Percentiles rank a stretch among this genome's conserved stretches.
These are phyloP conservation scores for Pinus taeda DNA, from an alignment of 75 land plant species.

Conservation along the genomic window DNA sequence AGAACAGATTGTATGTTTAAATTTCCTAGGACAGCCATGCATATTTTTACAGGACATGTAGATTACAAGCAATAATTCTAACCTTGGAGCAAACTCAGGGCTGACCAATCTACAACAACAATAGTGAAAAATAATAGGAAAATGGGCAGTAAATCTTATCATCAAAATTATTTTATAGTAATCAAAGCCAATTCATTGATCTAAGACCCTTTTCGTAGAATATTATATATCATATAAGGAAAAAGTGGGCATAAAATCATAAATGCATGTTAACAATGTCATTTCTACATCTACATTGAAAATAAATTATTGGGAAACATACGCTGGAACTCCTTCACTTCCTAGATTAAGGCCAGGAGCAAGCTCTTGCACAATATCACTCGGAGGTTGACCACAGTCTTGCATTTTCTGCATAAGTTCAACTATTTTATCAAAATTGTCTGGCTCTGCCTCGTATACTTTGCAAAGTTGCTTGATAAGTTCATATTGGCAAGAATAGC, in stretches of 20 bases:
- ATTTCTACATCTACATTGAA: not conserved
- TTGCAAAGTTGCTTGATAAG: constrained; percentile 71
- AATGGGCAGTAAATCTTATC: not conserved
- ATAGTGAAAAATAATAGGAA: not conserved
- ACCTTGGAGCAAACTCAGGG: not conserved
- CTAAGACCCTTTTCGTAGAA: not conserved
- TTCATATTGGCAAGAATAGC: constrained; percentile 65
- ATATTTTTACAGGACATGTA: not conserved
- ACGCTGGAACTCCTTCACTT: constrained; percentile 66
- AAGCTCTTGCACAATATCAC: constrained; percentile 89
- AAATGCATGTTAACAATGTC: not conserved
- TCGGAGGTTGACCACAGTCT: constrained; percentile 98
- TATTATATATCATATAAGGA: not conserved
- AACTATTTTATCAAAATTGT: constrained; percentile 74
- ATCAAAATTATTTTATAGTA: not conserved
- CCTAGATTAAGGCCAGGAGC: constrained; percentile 84
- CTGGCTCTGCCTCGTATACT: constrained; percentile 84
- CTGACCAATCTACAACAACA: not conserved
- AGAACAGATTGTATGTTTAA: not conserved
- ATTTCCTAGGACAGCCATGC: not conserved
- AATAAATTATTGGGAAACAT: constrained; percentile 27
- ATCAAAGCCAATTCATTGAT: not conserved
- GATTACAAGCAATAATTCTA: not conserved
- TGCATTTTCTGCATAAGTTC: constrained; percentile 99
- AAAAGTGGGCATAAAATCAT: not conserved